Percentiles rank a stretch among this genome's conserved stretches.
phyloP scores from a whole-genome alignment of 805 yeast genomes.

The Cephaloascus fragrans region DNA sequence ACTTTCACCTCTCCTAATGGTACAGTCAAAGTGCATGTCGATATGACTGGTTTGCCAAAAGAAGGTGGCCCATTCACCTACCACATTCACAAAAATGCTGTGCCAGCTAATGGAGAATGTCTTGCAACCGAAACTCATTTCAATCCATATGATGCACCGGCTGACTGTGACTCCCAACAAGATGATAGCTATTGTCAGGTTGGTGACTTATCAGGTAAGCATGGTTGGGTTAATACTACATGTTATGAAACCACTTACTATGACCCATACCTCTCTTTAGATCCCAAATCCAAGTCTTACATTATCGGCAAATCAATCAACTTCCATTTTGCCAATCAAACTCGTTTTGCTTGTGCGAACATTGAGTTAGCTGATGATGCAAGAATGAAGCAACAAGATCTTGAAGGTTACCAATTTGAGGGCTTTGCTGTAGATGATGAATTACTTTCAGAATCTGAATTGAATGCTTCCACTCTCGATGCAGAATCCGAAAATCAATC shows the following conservation, averaged over 20 bases:
- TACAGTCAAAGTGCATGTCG: conserved; percentile 56
- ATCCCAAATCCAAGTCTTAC: conserved; percentile 43
- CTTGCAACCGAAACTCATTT: conserved; percentile 47
- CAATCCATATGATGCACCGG: conserved; percentile 52
- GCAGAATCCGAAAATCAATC: not conserved
- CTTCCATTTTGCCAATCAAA: conserved; percentile 45
- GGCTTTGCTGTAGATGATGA: not conserved
- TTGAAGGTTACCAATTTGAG: not conserved
- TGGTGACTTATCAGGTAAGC: conserved; percentile 74
- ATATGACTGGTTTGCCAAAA: conserved; percentile 59
- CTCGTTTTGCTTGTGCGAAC: conserved; percentile 55
- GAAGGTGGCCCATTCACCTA: conserved; percentile 60
- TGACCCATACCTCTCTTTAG: conserved; percentile 59
- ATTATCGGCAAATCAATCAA: conserved; percentile 49
- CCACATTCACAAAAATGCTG: conserved; percentile 54
- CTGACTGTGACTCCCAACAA: conserved; percentile 38
- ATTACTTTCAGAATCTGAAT: not conserved
- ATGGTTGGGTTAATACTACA: conserved; percentile 62
- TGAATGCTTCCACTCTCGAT: not conserved
- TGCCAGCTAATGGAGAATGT: conserved; percentile 43
- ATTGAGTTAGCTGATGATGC: conserved; percentile 22
- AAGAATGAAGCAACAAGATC: not conserved
- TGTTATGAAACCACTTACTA: conserved; percentile 54
- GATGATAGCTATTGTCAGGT: conserved; percentile 54
- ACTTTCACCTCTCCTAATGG: conserved; percentile 53